Conservation (phyloP, 2,329 filamentous ascomycete genomes). For the Fusarium brachygibbosum region DNA sequence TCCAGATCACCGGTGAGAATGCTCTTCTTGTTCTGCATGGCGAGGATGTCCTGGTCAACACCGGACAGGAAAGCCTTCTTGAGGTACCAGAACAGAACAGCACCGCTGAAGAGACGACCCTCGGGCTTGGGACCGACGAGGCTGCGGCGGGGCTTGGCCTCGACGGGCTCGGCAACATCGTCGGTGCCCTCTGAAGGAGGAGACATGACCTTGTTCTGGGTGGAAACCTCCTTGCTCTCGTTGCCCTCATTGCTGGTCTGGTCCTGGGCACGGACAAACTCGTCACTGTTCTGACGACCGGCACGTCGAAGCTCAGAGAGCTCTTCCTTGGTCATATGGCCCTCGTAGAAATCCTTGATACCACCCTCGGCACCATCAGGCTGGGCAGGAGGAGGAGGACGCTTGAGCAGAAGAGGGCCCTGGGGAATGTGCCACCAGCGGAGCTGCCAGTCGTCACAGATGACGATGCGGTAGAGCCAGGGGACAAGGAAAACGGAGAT, state of each 20-base stretch:
- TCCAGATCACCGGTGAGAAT: slow-evolving; percentile 66
- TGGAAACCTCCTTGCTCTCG: slow-evolving; percentile 43
- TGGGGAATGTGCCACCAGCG: slow-evolving; percentile 66
- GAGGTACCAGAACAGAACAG: slow-evolving; percentile 46
- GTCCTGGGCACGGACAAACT: slow-evolving; percentile 45
- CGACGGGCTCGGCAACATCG: slow-evolving; percentile 9
- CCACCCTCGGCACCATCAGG: slow-evolving; percentile 73
- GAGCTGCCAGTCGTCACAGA: slow-evolving; percentile 72
- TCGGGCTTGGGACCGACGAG: slow-evolving; percentile 45
- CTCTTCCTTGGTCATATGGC: slow-evolving; percentile 67
- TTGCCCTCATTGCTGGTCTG: slow-evolving; percentile 27
- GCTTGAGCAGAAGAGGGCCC: slow-evolving; percentile 66
- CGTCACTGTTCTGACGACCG: slow-evolving; percentile 38
- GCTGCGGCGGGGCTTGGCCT: slow-evolving; percentile 34
- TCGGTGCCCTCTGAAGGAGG: slow-evolving; percentile 6
- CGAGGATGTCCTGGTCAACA: slow-evolving; percentile 48
- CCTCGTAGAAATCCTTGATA: slow-evolving; percentile 68
- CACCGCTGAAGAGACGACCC: slow-evolving; percentile 3
- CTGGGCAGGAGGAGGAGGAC: slow-evolving; percentile 64
- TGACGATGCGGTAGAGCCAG: slow-evolving; percentile 69
- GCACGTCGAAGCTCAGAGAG: slow-evolving; percentile 59
- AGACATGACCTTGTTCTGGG: slow-evolving; percentile 43
- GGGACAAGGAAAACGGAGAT: slow-evolving; percentile 68
- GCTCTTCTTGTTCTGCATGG: slow-evolving; percentile 58
- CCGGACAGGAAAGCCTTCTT: slow-evolving; percentile 46